These are phyloP conservation scores for Colletotrichum somersetense DNA, from an alignment of 2,329 filamentous ascomycete genomes.

Conservation along the genomic window DNA sequence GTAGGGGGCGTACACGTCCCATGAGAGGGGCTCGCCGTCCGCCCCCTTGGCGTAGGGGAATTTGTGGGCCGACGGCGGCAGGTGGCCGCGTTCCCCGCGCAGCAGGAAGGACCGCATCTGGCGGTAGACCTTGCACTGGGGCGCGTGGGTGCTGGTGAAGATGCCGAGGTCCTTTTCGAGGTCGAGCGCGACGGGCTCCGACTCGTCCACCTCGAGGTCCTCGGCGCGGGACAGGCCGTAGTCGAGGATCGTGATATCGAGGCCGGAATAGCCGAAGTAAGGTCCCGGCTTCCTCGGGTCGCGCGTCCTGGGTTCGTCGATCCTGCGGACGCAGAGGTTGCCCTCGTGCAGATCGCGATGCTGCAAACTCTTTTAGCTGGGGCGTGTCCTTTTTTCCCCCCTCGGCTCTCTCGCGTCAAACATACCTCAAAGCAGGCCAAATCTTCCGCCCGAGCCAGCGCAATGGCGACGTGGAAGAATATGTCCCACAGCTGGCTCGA, in stretches of 20 bases:
- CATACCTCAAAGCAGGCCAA: conserved; percentile 70
- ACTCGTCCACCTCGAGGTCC: conserved; percentile 50
- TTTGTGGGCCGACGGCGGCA: conserved; percentile 61
- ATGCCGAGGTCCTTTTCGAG: conserved; percentile 71
- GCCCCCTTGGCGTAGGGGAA: conserved; percentile 54
- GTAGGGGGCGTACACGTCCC: conserved; percentile 69
- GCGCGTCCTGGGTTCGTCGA: conserved; percentile 51
- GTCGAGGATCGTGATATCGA: conserved; percentile 75
- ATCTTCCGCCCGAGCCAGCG: conserved; percentile 70
- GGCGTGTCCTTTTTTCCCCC: neutral
- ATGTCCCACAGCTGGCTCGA: conserved; percentile 72
- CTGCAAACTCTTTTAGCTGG: conserved; percentile 49
- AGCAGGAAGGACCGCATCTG: conserved; percentile 72
- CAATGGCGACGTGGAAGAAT: conserved; percentile 71
- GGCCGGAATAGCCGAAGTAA: conserved; percentile 69
- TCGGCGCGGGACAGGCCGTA: conserved; percentile 74
- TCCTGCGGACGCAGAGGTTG: conserved; percentile 69
- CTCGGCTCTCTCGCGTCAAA: neutral
- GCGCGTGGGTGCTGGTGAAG: conserved; percentile 71
- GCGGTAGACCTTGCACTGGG: conserved; percentile 72
- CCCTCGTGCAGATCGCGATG: conserved; percentile 76
- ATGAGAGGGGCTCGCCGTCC: conserved; percentile 63
- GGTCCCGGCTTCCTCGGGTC: conserved; percentile 49
- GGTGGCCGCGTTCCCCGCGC: conserved; percentile 62
- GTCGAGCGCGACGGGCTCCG: conserved; percentile 65